Evolutionary conservation across 768 basidiomycete genomes (phyloP), one percentile per base, ranked within the genome.

Genomic region (Kwoniella dendrophila): DNA sequence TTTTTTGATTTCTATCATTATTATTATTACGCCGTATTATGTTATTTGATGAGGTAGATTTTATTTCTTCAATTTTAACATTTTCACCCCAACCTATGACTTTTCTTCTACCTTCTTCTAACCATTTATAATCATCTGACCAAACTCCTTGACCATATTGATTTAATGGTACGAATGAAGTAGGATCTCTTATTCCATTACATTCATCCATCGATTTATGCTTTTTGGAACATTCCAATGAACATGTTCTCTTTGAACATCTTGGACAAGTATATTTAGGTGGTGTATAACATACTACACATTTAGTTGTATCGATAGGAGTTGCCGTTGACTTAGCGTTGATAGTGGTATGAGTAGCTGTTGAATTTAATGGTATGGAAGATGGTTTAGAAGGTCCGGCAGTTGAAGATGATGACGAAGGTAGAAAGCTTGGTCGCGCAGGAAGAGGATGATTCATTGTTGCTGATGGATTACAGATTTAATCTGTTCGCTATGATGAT

Each of bases 41-140:
- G 36, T 8, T 18, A 8, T 8, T 6, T 14, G 12, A 5, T 20
- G 41, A n/a, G 11, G 12, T 43, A 14, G 41, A 43, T 43, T 43
- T 20, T 43, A 63, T 68, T 61, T 77, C 77, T 63, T 66, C 51
- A 53, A 62, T 50, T 52, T 55, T 66, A n/a, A 72, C 62, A 72
- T 50, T 72, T 63, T 71, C 68, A 30, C 64, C 90, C 87, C 88
- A 90, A 12, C 85, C 86, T 22, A 83, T 82, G n/a, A 88, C 86
- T 68, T 84, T 86, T 66, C 92, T 80, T 22, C 89, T 86, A 30
- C 92, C 78, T 18, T 91, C 89, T 79, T 96, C 93, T 67, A 96
- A 82, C 75, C 87, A 93, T 41, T 83, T 82, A 76, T 92, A 96
- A 79, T 96, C 93, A 69, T 87, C 84, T 87, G 92, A 89, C 87